phyloP scores from a whole-genome alignment of 2,329 filamentous ascomycete species.

The Lecanicillium sp. region DNA sequence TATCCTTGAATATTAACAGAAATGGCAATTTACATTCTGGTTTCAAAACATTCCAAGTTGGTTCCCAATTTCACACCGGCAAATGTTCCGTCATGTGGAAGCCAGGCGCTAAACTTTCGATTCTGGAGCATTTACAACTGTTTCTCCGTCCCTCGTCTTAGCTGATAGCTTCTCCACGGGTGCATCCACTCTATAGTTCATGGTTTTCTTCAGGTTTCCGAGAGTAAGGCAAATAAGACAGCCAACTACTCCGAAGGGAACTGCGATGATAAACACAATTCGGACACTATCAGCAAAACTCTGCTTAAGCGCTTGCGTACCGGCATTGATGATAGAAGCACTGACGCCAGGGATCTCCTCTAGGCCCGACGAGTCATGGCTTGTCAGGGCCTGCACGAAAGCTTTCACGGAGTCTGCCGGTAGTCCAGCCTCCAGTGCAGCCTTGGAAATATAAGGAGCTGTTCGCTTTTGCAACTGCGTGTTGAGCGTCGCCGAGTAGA shows the following conservation, averaged over 20 bases:
- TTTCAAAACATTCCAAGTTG: too few species aligned
- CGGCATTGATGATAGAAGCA: conserved; percentile 1
- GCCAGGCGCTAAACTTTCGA: too few species aligned
- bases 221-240: conserved; percentile 11
- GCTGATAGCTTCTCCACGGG: conserved; percentile 9
- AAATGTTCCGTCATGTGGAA: too few species aligned
- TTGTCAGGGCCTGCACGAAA: too few species aligned
- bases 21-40: too few species aligned
- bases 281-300: conserved; percentile 11
- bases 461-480: conserved; percentile 2
- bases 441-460: conserved; percentile 3
- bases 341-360: too few species aligned
- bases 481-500: conserved; percentile 3
- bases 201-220: conserved; percentile 10
- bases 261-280: conserved; percentile 13
- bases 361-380: too few species aligned
- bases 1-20: too few species aligned
- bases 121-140: too few species aligned
- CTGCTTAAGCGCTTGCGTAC: conserved; percentile 10
- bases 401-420: too few species aligned
- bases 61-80: too few species aligned
- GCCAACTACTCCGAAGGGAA: conserved; percentile 11
- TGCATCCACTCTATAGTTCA: conserved; percentile 14
- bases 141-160: too few species aligned
- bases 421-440: conserved; percentile 2